These are phyloP conservation scores for Spizellomyces punctatus DNA, from an alignment of 192 early-diverging fungal species.

Conservation along the genomic window DNA sequence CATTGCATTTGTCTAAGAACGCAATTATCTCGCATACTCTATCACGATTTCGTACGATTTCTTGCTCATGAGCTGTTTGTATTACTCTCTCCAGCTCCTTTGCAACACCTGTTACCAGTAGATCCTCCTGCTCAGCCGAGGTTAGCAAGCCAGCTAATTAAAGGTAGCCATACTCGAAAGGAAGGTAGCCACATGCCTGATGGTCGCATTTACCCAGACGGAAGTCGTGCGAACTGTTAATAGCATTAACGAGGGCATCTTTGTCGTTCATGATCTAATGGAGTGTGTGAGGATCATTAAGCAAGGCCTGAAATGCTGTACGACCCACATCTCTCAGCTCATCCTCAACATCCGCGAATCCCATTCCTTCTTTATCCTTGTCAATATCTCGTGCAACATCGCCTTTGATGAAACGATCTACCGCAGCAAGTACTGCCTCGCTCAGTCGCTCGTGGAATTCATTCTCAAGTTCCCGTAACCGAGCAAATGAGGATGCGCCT, in stretches of 20 bases:
- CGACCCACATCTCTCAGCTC: conserved; percentile 32
- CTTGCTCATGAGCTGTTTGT: conserved; percentile 49
- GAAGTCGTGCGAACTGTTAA: conserved; percentile 65
- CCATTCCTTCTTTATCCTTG: conserved; percentile 14
- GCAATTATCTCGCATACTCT: conserved; percentile 59
- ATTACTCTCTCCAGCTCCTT: conserved; percentile 53
- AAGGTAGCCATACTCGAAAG: neutral
- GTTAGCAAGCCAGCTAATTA: neutral
- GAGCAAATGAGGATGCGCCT: conserved; percentile 51
- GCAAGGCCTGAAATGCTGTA: neutral
- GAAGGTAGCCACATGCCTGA: conserved; percentile 31
- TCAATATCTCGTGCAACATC: conserved; percentile 30
- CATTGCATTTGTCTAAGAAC: conserved; percentile 54
- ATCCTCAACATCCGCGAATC: conserved; percentile 25
- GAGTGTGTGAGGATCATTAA: neutral
- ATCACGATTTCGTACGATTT: conserved; percentile 55
- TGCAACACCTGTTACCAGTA: conserved; percentile 49
- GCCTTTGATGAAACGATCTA: conserved; percentile 61
- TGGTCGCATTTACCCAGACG: conserved; percentile 58
- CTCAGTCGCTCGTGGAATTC: conserved; percentile 61
- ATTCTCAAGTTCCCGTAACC: conserved; percentile 62
- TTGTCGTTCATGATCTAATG: conserved; percentile 60
- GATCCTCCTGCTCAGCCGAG: conserved; percentile 48
- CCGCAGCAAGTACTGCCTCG: conserved; percentile 51
- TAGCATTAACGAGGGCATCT: conserved; percentile 57